phyloP scores from a whole-genome alignment of 768 basidiomycete genomes.

The Peribolospora baueri region DNA sequence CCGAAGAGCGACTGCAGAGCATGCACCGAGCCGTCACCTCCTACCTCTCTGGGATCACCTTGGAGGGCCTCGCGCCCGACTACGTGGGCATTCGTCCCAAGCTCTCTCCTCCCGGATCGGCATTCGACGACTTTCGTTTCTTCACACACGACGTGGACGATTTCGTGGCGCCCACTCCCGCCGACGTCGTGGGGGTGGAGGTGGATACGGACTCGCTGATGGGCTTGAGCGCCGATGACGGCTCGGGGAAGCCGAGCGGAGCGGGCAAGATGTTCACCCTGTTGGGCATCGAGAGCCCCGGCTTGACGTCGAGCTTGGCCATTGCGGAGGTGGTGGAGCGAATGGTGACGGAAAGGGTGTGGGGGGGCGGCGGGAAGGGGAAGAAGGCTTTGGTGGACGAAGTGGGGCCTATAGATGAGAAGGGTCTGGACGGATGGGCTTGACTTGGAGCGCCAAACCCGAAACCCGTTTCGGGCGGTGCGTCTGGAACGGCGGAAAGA shows the following conservation, averaged over 20 bases:
- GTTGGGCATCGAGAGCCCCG: conserved; percentile 78
- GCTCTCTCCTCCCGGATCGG: no score
- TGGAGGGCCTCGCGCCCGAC: conserved; percentile 46
- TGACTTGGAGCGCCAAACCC: no score
- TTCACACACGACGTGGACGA: no score
- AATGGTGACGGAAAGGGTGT: conserved; percentile 8
- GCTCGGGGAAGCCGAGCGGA: background rate
- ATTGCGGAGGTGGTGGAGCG: conserved; percentile 45
- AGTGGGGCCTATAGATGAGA: no score
- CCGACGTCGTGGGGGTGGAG: no score
- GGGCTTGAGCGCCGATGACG: background rate
- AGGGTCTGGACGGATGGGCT: no score
- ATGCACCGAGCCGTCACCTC: conserved; percentile 49
- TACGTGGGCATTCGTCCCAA: conserved; percentile 39
- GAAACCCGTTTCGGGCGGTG: no score
- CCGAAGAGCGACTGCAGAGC: conserved; percentile 30
- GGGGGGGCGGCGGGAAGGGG: conserved; percentile 5
- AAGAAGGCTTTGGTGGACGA: background rate
- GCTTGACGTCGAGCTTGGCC: conserved; percentile 63
- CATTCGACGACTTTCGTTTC: no score
- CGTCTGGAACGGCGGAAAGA: no score
- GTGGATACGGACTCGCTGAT: background rate
- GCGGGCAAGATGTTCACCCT: conserved; percentile 32
- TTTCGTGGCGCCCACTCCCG: no score
- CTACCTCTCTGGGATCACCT: conserved; percentile 42